Base-by-base conservation (phyloP, 306 rosid genomes). In the Trifolium fragiferum region DNA sequence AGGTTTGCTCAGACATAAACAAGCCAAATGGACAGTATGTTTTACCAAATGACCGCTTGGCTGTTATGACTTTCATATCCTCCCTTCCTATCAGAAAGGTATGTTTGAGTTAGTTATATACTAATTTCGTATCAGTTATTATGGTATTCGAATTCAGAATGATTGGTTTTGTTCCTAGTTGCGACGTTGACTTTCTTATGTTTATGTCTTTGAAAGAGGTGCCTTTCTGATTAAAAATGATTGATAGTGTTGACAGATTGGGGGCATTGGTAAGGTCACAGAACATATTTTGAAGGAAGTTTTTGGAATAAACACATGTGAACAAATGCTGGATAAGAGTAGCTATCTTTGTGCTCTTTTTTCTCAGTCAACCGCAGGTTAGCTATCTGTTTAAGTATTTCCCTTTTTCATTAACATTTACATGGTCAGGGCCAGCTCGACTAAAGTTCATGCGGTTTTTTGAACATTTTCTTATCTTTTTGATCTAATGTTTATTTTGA, bases 71-170 rank as follows among this genome's bases (percentile, higher is more conserved):
- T 81, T 94, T 94, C 75, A 82, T 88, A 78, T 90, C 95, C 68
- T 91, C 98, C 50, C 97, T 94, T 80, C 98, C 98, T 75, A 86
- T 94, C 77, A 86, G 97, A 76, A 94, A 94, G 98, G 97, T 89
- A 38, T 66, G 66, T 32, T 57, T 46, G 55, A 64, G 73, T 71
- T 68, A 51, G n/a, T 37, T 55, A 16, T 73, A 27, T 73, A 23
- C 70, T 46, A 70, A 53, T 77, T 58, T 61, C 15, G 15, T 18
- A 18, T 58, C 33, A 59, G 46, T 44, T 44, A 54, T 57, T 70
- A 30, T 33, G 33, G 6, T 30, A 4, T 30, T 30, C 33, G 4
- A 4, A 4, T 30, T 4, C 33, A 20, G 8, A 55, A 66, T 43
- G 16, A 64, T 60, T 73, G 47, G 19, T 58, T 62, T 20, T 55